These are phyloP conservation scores for Rosa chinensis DNA, from an alignment of 306 rosid species.

Conservation along the genomic window DNA sequence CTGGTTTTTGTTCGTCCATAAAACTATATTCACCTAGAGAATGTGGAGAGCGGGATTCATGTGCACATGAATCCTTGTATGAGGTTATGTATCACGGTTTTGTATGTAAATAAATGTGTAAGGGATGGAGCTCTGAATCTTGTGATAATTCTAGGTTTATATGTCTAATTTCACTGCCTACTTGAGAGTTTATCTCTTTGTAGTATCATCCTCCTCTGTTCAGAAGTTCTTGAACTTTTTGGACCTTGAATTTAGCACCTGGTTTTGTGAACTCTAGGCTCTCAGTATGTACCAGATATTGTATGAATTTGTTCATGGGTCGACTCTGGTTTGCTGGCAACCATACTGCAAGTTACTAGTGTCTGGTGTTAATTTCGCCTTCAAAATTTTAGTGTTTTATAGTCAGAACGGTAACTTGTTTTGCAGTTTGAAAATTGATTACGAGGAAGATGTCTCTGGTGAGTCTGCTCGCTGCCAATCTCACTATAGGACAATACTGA, in stretches of 20 bases:
- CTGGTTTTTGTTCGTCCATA: constrained; percentile 44
- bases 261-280: too few species aligned
- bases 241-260: not conserved
- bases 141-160: not conserved
- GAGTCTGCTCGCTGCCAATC: too few species aligned
- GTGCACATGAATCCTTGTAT: not conserved
- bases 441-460: too few species aligned
- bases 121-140: not conserved
- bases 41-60: not conserved
- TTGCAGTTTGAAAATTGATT: too few species aligned
- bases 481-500: too few species aligned
- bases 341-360: too few species aligned
- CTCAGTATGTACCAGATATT: too few species aligned
- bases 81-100: not conserved
- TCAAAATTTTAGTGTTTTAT: too few species aligned
- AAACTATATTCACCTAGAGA: not conserved
- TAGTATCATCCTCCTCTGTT: not conserved
- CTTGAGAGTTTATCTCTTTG: not conserved
- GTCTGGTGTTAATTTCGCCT: too few species aligned
- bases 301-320: too few species aligned
- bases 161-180: not conserved
- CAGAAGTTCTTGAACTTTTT: not conserved
- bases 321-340: too few species aligned
- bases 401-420: too few species aligned
- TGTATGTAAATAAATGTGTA: not conserved